Percentiles rank a stretch among this genome's conserved stretches.
phyloP scores from a whole-genome alignment of 116 monocot genomes.

The Phalaenopsis hybrid region DNA sequence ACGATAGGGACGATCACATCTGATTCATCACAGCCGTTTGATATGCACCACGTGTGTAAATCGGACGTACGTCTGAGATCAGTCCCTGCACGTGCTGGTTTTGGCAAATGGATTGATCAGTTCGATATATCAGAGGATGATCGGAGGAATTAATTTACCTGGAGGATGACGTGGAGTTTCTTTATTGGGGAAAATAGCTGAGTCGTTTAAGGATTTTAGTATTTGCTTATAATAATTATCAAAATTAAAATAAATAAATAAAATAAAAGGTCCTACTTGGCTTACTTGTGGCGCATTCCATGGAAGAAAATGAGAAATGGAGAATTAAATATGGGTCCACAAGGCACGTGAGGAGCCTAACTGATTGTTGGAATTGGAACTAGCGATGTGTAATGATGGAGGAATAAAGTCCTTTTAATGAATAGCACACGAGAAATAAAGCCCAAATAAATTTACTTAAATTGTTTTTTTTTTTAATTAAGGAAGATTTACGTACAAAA shows the following conservation, averaged over 20 bases:
- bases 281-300: neutral
- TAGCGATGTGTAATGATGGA: no score
- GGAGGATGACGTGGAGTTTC: neutral
- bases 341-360: neutral
- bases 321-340: neutral
- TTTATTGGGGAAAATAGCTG: neutral
- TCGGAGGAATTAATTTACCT: no score
- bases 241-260: neutral
- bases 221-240: neutral
- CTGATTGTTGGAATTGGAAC: neutral
- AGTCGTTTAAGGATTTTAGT: neutral
- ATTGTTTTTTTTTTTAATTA: no score
- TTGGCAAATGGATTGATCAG: neutral
- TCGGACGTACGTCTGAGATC: neutral
- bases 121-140: no score
- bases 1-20: neutral
- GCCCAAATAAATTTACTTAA: no score
- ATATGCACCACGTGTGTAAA: neutral
- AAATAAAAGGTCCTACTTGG: neutral
- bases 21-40: neutral
- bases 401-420: no score
- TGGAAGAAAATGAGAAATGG: no score
- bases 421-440: no score
- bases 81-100: neutral
- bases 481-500: no score